Evolutionary conservation across 306 rosid species (phyloP), one percentile per base, ranked within the genome.

Genomic region (Begonia loranthoides): DNA sequence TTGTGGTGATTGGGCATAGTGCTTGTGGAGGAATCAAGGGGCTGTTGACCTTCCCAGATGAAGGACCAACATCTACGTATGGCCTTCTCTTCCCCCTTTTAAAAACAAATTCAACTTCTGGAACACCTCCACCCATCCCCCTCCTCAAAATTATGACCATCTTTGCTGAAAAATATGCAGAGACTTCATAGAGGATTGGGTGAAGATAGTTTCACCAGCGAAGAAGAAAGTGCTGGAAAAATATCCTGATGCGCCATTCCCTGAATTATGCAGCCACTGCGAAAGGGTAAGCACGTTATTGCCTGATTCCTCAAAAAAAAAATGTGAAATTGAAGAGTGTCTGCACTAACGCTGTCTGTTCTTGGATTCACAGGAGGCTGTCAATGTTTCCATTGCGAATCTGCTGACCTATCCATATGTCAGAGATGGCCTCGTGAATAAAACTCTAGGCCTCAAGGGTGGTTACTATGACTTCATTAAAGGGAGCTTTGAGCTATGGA

Each of bases 21-120:
- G 94, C 87, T 72, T 83, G 96, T 72, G 96, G 96, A 49, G 96
- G 96, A 48, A 83, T 87, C 16, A 87, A 87, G 83, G 96, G 87
- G 13, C 96, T 87, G 51, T 12, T 87, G 71, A 75, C 87, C 15
- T 49, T 87, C 17, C 76, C 87, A 36, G 73, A 10, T 41, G 81
- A 80, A 65, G 94, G 87, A 64, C 1, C 68, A n/a, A 63, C 63
- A 73, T 59, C 83, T 1, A 87, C 96, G 96, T 87, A 68, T 73
- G 65, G 6, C 28, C 5, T 33, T 50, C 0, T 34, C 21, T 36
- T 9, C 16, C 13, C 15, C 14, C 36, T 8, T 28, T 28, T 28
- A 28, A 28, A 28, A 19, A 19, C 1, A 19, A 19, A 19, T 19
- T 7, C 36, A 28, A 28, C 36, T 28, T 28, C 36, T 28, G 6